Evolutionary conservation across 805 yeast species (phyloP), one percentile per base, ranked within the genome.

Genomic region (Pichia kluyveri): DNA sequence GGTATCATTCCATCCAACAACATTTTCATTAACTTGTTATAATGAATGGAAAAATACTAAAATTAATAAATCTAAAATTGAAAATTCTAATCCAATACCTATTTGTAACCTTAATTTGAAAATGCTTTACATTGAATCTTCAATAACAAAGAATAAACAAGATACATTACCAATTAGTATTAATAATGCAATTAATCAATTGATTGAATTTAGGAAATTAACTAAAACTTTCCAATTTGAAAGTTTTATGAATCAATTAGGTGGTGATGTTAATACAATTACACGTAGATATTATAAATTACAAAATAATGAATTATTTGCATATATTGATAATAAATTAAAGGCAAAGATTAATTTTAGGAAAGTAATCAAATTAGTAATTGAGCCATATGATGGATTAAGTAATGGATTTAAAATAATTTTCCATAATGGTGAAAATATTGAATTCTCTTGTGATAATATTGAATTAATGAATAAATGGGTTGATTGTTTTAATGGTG

Each of bases 371-470:
- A 76, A 73, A 42, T 71, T 79, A 6, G 37, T 38, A 2, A 50
- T 45, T 18, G 43, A 23, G 7, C 83, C 90, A 23, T 23, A 23
- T 56, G 95, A 86, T 57, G 79, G 83, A 36, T 64, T 83, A 60
- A 83, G 81, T 51, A 83, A 86, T 52, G 81, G 89, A 12, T 87
- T 90, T 72, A 82, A 82, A 58, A 65, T 90, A 43, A 68, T 71
- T 52, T 90, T 90, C 63, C 74, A 78, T 40, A 85, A 90, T 60
- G 90, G 87, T 6, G 97, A 90, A 63, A 69, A 77, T 4, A 84
- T 90, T 45, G 86, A 81, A 54, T 86, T 91, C 63, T 86, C 86
- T n/a, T 91, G 96, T 17, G 93, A 87, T 46, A 77, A 81, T 41
- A 72, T 69, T 42, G 69, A 63, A 17, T 83, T 79, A 43, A 83